Conservation (phyloP, 148 eudicot genomes). For the Selenicereus undatus region DNA sequence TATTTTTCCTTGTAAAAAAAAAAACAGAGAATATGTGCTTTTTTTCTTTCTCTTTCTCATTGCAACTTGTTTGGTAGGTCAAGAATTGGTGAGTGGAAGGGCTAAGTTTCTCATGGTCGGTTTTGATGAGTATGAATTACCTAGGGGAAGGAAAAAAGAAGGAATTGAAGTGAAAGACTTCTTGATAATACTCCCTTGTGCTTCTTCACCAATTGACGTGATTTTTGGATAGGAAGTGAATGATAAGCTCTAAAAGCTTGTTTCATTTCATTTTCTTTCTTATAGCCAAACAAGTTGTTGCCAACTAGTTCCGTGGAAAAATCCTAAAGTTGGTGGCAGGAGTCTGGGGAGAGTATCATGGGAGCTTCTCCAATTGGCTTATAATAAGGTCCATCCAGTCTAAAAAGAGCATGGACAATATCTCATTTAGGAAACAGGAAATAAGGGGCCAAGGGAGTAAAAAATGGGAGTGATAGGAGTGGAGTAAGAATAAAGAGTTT, state of each 20-base stretch:
- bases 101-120: background rate
- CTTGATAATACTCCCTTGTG: background rate
- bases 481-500: background rate
- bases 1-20: too few relatives aligned
- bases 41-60: background rate
- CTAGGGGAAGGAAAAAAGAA: background rate
- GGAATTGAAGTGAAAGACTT: background rate
- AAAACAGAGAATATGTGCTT: background rate
- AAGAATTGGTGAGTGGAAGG: background rate
- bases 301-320: background rate
- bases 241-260: background rate
- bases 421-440: background rate
- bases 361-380: background rate
- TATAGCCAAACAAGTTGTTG: slow-evolving; percentile 1
- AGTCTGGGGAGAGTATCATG: background rate
- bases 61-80: background rate
- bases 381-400: background rate
- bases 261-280: slow-evolving; percentile 1
- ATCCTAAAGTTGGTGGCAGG: background rate
- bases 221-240: background rate
- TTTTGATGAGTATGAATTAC: background rate
- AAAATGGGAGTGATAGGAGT: background rate
- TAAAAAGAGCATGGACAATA: background rate
- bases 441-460: background rate
- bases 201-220: background rate